phyloP scores from a whole-genome alignment of 2,329 filamentous ascomycete species.

The Diaporthe nobilis region DNA sequence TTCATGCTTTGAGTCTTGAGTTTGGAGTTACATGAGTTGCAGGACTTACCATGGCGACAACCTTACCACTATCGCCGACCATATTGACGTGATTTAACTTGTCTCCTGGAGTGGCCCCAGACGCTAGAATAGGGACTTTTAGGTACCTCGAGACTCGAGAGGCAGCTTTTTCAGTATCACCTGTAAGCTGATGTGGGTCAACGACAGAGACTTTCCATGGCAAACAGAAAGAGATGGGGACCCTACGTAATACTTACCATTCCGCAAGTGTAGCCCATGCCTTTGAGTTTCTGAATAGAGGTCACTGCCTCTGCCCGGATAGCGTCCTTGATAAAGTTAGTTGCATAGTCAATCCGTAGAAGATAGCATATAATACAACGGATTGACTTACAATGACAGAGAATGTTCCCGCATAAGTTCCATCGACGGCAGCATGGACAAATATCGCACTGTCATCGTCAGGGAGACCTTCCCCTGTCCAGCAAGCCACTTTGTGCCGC shows the following conservation, averaged over 20 bases:
- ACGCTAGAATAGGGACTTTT: not conserved
- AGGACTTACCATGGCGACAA: not conserved
- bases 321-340: not conserved
- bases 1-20: too few relatives aligned
- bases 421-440: not conserved
- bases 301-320: not conserved
- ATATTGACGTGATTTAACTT: not conserved
- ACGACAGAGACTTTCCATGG: too few relatives aligned
- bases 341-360: not conserved
- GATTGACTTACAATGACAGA: not conserved
- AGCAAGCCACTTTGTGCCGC: not conserved
- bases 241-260: not conserved
- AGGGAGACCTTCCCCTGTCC: not conserved
- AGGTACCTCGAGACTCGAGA: not conserved
- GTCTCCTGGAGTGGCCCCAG: not conserved
- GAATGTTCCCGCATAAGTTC: not conserved
- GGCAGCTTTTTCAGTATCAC: not conserved
- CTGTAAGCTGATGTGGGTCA: not conserved
- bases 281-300: not conserved
- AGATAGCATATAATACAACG: not conserved
- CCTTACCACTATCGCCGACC: not conserved
- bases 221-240: too few relatives aligned
- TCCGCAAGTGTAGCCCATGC: not conserved
- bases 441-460: not conserved
- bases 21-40: not conserved